These are phyloP conservation scores for Coemansia sp. DNA, from an alignment of 192 early-diverging fungal genomes.

Conservation along the genomic window DNA sequence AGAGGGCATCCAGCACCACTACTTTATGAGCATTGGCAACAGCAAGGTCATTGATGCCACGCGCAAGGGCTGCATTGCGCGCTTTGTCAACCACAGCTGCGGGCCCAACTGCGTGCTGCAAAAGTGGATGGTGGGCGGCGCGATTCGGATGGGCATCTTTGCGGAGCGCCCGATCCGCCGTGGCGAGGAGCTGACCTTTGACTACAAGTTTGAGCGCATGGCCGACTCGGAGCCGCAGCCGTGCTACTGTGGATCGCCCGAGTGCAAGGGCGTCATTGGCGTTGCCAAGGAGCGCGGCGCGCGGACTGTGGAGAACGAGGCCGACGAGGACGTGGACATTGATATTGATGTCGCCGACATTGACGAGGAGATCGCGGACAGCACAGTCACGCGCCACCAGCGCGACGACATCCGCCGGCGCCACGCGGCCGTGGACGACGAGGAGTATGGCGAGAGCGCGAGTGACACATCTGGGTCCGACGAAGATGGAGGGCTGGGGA, in stretches of 20 bases:
- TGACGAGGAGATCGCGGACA: slow-evolving; percentile 53
- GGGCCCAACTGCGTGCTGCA: slow-evolving; percentile 90
- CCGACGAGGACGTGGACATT: slow-evolving; percentile 22
- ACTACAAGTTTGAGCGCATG: slow-evolving; percentile 95
- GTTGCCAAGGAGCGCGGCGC: slow-evolving; percentile 59
- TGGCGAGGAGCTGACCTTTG: slow-evolving; percentile 92
- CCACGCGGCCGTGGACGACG: slow-evolving; percentile 43
- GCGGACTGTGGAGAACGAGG: background rate
- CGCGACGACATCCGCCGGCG: slow-evolving; percentile 53
- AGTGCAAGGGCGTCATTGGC: slow-evolving; percentile 90
- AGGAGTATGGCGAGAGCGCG: slow-evolving; percentile 45
- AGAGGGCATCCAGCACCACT: slow-evolving; percentile 86
- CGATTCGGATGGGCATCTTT: slow-evolving; percentile 94
- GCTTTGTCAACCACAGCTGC: slow-evolving; percentile 99
- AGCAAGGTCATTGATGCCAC: slow-evolving; percentile 96
- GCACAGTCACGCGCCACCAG: slow-evolving; percentile 50
- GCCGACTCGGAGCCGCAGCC: slow-evolving; percentile 75
- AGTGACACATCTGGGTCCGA: slow-evolving; percentile 28
- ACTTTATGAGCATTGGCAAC: slow-evolving; percentile 94
- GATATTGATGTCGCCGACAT: slow-evolving; percentile 55
- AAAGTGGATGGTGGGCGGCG: slow-evolving; percentile 93
- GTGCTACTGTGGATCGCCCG: slow-evolving; percentile 85
- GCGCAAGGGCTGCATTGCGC: slow-evolving; percentile 82
- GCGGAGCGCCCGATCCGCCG: slow-evolving; percentile 65
- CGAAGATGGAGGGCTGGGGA: slow-evolving; percentile 16